Evolutionary conservation across 176 grass and related monocot genomes (phyloP), one percentile per base, ranked within the genome.

Genomic region (Musa beccarii): DNA sequence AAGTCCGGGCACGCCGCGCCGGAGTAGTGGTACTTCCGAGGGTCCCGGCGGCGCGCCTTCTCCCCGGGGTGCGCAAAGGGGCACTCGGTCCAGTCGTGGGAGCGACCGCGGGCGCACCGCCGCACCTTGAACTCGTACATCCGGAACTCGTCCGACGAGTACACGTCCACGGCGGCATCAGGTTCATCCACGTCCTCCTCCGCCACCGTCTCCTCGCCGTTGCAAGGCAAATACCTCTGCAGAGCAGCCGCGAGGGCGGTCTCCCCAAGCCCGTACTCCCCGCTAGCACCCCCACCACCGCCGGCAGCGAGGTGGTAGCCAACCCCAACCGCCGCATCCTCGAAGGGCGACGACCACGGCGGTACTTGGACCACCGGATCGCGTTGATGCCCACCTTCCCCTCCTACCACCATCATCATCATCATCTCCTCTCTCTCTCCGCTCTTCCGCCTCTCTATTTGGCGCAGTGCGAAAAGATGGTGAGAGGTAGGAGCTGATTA

Each of bases 81-180:
- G 86, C 89, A 92, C 55, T 53, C 7, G 13, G 74, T 86, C 81
- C 84, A 85, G 25, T 92, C 82, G n/a, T 89, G 92, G 21, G 56
- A 62, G 11, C 19, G 5, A 0, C 28, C 66, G 17, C 63, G 79
- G 3, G 57, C 64, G 83, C 87, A 96, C 23, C 51, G 68, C 2
- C 73, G 83, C 50, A 92, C 87, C 81, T 96, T 96, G 70, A 82
- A 96, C n/a, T 80, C 73, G 52, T 79, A 78, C 61, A 96, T 75
- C 83, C 87, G 85, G 78, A 96, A 96, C 0, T 85, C 81, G 2
- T 85, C 85, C 12, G 53, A 74, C 14, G 72, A 74, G 52, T 74
- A 74, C 2, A 56, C 21, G 16, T 57, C 72, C 14, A 74, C 52
- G n/a, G 72, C 13, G 8, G 5, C 52, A 22, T 74, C 53, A 2